Evolutionary conservation across 2,329 filamentous ascomycete genomes (phyloP).

Genomic region (Penicillium sp.): DNA sequence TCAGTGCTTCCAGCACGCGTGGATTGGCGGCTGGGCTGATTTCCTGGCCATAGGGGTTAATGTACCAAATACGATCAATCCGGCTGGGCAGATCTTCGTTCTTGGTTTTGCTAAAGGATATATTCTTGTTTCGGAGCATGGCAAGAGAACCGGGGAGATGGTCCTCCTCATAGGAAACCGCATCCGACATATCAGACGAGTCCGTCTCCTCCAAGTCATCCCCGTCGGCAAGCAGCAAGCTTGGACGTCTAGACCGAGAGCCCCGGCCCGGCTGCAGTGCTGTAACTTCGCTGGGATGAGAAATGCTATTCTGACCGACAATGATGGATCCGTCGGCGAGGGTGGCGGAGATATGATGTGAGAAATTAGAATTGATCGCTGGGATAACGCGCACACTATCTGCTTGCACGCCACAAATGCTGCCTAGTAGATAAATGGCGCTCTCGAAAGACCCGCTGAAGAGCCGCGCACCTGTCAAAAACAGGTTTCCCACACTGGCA

Average conservation of each 20-base stretch:
- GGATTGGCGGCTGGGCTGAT: conserved; percentile 81
- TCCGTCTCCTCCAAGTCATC: conserved; percentile 32
- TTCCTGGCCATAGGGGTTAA: conserved; percentile 97
- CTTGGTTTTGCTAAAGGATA: conserved; percentile 72
- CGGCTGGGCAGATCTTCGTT: conserved; percentile 74
- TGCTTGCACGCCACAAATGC: conserved; percentile 77
- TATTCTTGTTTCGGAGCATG: conserved; percentile 72
- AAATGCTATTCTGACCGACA: conserved; percentile 88
- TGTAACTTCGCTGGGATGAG: conserved; percentile 69
- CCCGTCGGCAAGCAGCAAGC: conserved; percentile 34
- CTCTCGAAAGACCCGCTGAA: conserved; percentile 92
- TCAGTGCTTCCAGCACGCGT: conserved; percentile 66
- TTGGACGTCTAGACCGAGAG: conserved; percentile 31
- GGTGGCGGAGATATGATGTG: conserved; percentile 85
- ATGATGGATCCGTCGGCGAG: conserved; percentile 72
- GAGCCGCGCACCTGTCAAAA: conserved; percentile 76
- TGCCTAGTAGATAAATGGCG: conserved; percentile 82
- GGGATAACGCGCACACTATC: conserved; percentile 72
- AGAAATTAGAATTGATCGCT: conserved; percentile 91
- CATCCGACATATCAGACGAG: conserved; percentile 29
- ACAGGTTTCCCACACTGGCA: conserved; percentile 73
- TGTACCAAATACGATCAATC: conserved; percentile 88
- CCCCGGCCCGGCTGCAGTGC: conserved; percentile 36
- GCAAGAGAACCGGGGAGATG: conserved; percentile 63
- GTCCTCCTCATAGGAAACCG: conserved; percentile 43